Evolutionary conservation across 441 rosid species (phyloP).

Genomic region (Gossypium davidsonii): DNA sequence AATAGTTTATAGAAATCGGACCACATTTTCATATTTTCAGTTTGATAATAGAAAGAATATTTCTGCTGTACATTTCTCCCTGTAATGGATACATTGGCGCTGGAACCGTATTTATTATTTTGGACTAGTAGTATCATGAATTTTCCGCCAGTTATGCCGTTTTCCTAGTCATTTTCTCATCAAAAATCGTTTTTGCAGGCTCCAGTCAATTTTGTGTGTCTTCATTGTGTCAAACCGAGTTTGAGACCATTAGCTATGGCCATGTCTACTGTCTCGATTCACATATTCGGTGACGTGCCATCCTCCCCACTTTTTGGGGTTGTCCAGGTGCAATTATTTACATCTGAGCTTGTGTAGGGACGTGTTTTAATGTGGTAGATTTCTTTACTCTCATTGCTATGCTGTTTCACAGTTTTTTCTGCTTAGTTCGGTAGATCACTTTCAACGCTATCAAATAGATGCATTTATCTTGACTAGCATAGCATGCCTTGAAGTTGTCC

Average conservation of each 20-base stretch:
- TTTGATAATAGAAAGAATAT: neutral
- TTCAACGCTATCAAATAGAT: neutral
- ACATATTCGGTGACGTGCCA: conserved; percentile 71
- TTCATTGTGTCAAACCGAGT: conserved; percentile 65
- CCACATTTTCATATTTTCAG: too few relatives aligned
- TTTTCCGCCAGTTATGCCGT: neutral
- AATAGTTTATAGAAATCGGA: too few relatives aligned
- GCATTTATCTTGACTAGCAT: neutral
- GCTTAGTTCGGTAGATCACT: neutral
- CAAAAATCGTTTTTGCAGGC: conserved; percentile 31
- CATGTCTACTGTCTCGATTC: conserved; percentile 58
- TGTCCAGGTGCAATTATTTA: conserved; percentile 38
- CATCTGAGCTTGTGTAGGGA: neutral
- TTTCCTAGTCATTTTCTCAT: neutral
- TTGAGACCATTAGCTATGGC: conserved; percentile 73
- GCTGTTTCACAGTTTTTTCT: neutral
- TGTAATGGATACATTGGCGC: neutral
- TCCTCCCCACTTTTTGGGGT: conserved; percentile 71
- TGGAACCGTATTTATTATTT: neutral
- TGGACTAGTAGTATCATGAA: neutral
- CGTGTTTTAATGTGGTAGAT: neutral
- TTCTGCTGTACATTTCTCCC: neutral
- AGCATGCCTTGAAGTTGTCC: neutral
- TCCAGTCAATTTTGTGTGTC: conserved; percentile 64
- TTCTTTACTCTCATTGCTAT: neutral